Evolutionary conservation across 208 protist genomes (phyloP), one percentile per base, ranked within the genome.

Genomic region (Leptomonas pyrrhocoris): DNA sequence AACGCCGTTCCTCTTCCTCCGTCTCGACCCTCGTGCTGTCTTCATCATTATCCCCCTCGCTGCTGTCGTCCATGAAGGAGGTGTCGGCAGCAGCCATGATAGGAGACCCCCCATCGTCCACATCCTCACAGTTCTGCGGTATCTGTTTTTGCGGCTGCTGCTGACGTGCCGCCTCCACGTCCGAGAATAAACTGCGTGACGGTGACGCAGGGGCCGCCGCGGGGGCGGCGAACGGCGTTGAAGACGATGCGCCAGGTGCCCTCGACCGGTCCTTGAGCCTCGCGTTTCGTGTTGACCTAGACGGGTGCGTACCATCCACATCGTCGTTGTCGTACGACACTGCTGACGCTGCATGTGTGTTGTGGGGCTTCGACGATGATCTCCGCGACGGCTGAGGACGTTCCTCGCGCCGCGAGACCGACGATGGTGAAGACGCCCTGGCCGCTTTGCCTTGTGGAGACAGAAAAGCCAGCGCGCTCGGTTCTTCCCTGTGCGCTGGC

Each of bases 391-490:
- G 31, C 48, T 48, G 43, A 38, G 34, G 9, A 9, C 34, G 34
- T 38, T 38, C 34, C 3, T 38, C 34, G 9, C 7, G 34, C 34
- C 9, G 34, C 9, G 34, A 38, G 9, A 38, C 7, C 11, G 72
- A 53, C 0, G 50, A 27, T 16, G 55, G 72, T 13, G 50, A 25
- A 3, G 25, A 8, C 0, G 42, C 27, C 18, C 59, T 23, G 1
- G 45, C n/a, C 2, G 59, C 42, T 27, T 60, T 64, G 61, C 54
- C 42, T 13, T 74, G 36, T 25, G 84, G 84, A 9, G 84, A 89
- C 21, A 90, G 63, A 65, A 90, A 93, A 23, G 82, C 69, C 18
- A 93, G 60, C 50, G 88, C 82, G 28, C 88, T 93, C 8, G 88
- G 88, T 64, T 93, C 88, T 27, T 64, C 72, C 7, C 23, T 18